Evolutionary conservation across 2,329 filamentous ascomycete genomes (phyloP).

Genomic region (Botryotinia globosa): DNA sequence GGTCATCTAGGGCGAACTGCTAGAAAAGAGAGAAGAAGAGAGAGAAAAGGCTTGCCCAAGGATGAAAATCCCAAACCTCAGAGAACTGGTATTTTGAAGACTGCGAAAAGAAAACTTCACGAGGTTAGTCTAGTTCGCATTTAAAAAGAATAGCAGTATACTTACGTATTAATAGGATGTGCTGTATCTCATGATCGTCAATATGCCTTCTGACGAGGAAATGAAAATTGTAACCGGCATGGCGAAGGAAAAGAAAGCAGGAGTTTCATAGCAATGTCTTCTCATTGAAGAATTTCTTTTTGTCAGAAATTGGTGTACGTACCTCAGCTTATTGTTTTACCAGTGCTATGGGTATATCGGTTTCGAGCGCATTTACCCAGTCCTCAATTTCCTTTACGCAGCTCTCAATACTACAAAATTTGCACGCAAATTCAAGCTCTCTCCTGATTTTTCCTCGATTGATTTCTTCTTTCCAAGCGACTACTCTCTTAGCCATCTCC

Average conservation of each 20-base stretch:
- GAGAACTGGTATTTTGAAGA: constrained; percentile 19
- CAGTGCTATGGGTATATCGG: background rate
- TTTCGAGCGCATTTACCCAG: background rate
- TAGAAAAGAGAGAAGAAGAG: constrained; percentile 12
- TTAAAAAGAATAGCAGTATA: background rate
- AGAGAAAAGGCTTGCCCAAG: constrained; percentile 7
- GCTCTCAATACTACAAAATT: background rate
- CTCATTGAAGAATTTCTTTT: background rate
- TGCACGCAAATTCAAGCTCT: constrained; percentile 10
- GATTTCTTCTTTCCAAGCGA: background rate
- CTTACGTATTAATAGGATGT: constrained; percentile 42
- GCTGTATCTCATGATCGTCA: constrained; percentile 52
- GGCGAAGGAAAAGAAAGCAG: constrained; percentile 10
- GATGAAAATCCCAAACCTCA: background rate
- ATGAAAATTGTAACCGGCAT: constrained; percentile 5
- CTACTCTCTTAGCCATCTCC: background rate
- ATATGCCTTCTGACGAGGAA: constrained; percentile 19
- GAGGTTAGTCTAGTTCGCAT: constrained; percentile 21
- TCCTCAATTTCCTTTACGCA: background rate
- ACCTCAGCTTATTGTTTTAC: background rate
- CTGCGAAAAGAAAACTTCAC: constrained; percentile 17
- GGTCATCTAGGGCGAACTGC: constrained; percentile 41
- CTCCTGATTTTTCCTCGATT: background rate
- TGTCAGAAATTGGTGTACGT: background rate
- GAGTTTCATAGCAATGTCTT: background rate